phyloP scores from a whole-genome alignment of 2,329 filamentous ascomycete species.

The Diaporthe sp. region DNA sequence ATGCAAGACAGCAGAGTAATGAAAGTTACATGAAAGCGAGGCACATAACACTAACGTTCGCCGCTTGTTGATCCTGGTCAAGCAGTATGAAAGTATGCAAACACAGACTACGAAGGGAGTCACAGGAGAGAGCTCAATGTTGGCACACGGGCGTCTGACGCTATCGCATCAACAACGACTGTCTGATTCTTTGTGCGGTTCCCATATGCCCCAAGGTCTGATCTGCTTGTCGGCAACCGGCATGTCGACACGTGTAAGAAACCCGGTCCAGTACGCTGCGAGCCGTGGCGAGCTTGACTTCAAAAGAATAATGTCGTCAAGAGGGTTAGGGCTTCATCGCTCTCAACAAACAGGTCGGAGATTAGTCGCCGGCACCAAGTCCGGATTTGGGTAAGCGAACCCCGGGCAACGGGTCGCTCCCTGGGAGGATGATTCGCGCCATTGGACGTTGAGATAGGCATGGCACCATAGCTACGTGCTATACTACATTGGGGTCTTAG shows the following conservation, averaged over 20 bases:
- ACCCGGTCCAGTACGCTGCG: not conserved
- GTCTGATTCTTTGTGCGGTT: too few relatives aligned
- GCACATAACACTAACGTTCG: too few relatives aligned
- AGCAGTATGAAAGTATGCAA: too few relatives aligned
- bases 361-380: conserved; percentile 10
- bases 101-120: not conserved
- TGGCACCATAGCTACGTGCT: conserved; percentile 16
- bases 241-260: not conserved
- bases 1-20: not conserved
- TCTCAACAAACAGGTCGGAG: not conserved
- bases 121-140: not conserved
- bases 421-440: conserved; percentile 5
- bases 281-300: not conserved
- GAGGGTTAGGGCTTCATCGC: conserved; percentile 10
- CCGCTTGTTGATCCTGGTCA: too few relatives aligned
- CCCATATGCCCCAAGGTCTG: not conserved
- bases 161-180: not conserved
- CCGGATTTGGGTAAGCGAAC: not conserved
- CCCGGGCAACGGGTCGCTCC: conserved; percentile 17
- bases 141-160: not conserved
- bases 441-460: conserved; percentile 12
- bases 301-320: not conserved
- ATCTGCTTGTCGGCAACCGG: not conserved
- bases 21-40: too few relatives aligned
- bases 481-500: not conserved